Evolutionary conservation across 1,284 basidiomycete species (phyloP).

Genomic region (Cerrena zonata): DNA sequence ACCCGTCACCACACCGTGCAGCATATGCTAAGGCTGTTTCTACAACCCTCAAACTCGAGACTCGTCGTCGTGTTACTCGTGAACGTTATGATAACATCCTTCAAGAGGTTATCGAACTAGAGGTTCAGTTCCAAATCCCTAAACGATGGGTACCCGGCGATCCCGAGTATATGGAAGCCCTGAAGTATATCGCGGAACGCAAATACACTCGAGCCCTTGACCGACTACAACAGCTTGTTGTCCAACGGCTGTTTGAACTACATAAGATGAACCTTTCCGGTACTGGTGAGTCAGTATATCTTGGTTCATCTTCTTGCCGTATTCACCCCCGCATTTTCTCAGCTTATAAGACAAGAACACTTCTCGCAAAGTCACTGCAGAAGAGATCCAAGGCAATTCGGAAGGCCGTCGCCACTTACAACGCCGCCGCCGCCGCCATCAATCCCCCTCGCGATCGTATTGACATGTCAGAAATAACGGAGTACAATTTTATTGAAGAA

Average conservation of each 20-base stretch:
- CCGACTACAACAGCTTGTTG: constrained; percentile 21
- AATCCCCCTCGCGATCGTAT: constrained; percentile 23
- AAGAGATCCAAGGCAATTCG: constrained; percentile 12
- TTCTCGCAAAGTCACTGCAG: constrained; percentile 22
- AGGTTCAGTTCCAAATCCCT: constrained; percentile 16
- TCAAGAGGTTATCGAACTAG: constrained; percentile 9
- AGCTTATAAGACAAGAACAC: constrained; percentile 21
- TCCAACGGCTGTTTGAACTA: constrained; percentile 25
- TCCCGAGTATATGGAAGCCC: constrained; percentile 11
- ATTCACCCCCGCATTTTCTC: not conserved
- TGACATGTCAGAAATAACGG: constrained; percentile 28
- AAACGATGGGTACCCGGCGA: constrained; percentile 15
- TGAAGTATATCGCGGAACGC: constrained; percentile 11
- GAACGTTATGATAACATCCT: constrained; percentile 3
- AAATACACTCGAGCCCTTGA: constrained; percentile 19
- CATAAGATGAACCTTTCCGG: constrained; percentile 20
- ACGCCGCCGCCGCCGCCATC: constrained; percentile 19
- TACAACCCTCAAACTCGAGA: constrained; percentile 6
- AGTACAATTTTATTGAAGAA: not conserved
- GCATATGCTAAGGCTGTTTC: not conserved
- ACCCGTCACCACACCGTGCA: not conserved
- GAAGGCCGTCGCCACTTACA: constrained; percentile 23
- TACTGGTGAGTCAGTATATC: constrained; percentile 14
- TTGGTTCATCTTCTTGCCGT: not conserved
- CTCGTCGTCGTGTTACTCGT: constrained; percentile 1